phyloP scores from a whole-genome alignment of 2,329 filamentous ascomycete species.

The Sphaerulina populicola region DNA sequence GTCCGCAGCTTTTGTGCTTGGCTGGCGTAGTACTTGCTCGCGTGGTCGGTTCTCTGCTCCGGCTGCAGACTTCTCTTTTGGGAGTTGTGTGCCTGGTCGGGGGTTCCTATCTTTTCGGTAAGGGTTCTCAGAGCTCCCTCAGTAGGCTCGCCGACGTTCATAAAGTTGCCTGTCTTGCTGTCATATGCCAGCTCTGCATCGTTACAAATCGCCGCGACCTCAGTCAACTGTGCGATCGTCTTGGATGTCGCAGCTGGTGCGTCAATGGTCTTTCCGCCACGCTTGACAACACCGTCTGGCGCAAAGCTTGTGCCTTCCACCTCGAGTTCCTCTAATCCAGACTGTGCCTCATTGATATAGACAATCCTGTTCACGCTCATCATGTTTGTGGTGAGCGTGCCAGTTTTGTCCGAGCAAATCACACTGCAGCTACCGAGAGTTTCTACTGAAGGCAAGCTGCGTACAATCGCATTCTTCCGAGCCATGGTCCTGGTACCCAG shows the following conservation, averaged over 20 bases:
- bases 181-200: slow-evolving; percentile 79
- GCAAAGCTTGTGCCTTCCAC: slow-evolving; percentile 90
- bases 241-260: slow-evolving; percentile 63
- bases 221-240: slow-evolving; percentile 70
- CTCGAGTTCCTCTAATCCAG: slow-evolving; percentile 71
- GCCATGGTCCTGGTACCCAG: slow-evolving; percentile 98
- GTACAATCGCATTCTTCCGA: slow-evolving; percentile 92
- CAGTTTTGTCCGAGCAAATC: slow-evolving; percentile 98
- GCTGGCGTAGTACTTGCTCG: slow-evolving; percentile 77
- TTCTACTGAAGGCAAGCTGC: slow-evolving; percentile 92
- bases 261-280: slow-evolving; percentile 57
- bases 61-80: slow-evolving; percentile 42
- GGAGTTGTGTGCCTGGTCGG: slow-evolving; percentile 53
- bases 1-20: slow-evolving; percentile 68
- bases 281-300: slow-evolving; percentile 64
- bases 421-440: slow-evolving; percentile 98
- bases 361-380: slow-evolving; percentile 97
- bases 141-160: slow-evolving; percentile 85
- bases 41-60: slow-evolving; percentile 63
- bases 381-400: slow-evolving; percentile 95
- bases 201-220: slow-evolving; percentile 72
- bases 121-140: slow-evolving; percentile 86
- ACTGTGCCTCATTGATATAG: slow-evolving; percentile 66
- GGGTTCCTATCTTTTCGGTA: slow-evolving; percentile 88
- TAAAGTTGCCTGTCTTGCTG: slow-evolving; percentile 61